Base-by-base conservation (phyloP, 148 eudicot species). In the Nyssa sinensis region DNA sequence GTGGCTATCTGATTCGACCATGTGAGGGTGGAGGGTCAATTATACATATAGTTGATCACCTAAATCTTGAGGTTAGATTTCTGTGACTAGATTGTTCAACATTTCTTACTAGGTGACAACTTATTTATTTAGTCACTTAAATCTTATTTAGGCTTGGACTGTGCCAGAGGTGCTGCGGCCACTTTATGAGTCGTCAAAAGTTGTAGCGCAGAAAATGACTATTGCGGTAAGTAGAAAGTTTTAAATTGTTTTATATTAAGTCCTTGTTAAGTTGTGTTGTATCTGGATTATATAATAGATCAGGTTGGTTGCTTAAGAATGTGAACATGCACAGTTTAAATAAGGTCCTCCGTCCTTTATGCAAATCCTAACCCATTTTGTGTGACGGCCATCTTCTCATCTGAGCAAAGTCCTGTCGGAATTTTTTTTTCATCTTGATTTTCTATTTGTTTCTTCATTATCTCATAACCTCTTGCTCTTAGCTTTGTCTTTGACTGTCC, bases 21-120 rank as follows among this genome's bases (percentile, higher is more conserved):
- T 95, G 96, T 73, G 98, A 95, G 27, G 98, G 97, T 7, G 98
- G 98, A 73, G 98, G 97, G 57, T 95, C 98, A 5, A 90, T 92
- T 60, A 84, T 95, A 32, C 97, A 95, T 73, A 90, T 92, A 64
- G 98, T 95, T 49, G 98, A 95, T 65, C 98, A 95, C 78, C 81
- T 95, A 58, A 90, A 90, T 77, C 92, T 92, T 1, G 89, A 92
- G 98, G 98, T 95, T 69, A 61, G 85, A 47, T 47, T 66, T 75
- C 25, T 64, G 32, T 37, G 14, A 23, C 24, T 72, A 21, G 51
- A n/a, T 24, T 49, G 14, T 49, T 34, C 24, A 24, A 1, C 59
- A 2, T 74, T 23, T 67, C 21, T 11, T 67, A 8, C 34, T 77
- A 21, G 13, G 62, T 30, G 0, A 30, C 1, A 41, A 28, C 69